phyloP scores from a whole-genome alignment of 495 filamentous ascomycete genomes.

The Cercophora sp. region DNA sequence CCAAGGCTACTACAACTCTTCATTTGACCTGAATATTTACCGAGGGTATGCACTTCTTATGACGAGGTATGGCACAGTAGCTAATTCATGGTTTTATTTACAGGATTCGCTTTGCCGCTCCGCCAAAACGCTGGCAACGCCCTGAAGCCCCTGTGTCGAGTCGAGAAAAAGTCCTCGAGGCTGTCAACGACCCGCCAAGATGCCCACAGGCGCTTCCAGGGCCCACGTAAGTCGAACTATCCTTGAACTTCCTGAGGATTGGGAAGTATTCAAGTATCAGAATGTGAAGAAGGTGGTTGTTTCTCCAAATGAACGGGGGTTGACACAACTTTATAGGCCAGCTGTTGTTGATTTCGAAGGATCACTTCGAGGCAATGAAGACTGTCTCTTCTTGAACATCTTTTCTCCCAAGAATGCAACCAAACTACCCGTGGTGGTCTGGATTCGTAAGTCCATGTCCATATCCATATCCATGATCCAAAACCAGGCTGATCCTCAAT shows the following conservation, averaged over 20 bases:
- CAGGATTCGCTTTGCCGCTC: conserved; percentile 34
- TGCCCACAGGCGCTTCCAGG: conserved; percentile 31
- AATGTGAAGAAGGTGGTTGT: no score
- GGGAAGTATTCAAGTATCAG: no score
- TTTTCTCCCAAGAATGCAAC: conserved; percentile 37
- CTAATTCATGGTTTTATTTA: conserved; percentile 8
- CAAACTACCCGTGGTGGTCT: conserved; percentile 36
- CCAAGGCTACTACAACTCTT: conserved; percentile 29
- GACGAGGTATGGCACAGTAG: background rate
- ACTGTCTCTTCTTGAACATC: conserved; percentile 51
- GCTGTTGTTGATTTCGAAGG: conserved; percentile 10
- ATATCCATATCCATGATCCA: background rate
- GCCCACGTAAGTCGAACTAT: conserved; percentile 11
- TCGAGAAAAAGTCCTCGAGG: conserved; percentile 15
- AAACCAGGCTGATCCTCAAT: no score
- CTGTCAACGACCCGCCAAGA: conserved; percentile 26
- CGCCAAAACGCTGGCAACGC: conserved; percentile 34
- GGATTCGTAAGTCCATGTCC: conserved; percentile 29
- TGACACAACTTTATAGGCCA: conserved; percentile 3
- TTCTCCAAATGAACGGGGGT: no score
- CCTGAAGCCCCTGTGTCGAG: conserved; percentile 23
- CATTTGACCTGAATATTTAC: conserved; percentile 29
- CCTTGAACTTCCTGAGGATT: no score
- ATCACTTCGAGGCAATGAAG: conserved; percentile 37
- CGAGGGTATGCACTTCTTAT: conserved; percentile 24